Evolutionary conservation across 2,329 filamentous ascomycete species (phyloP).

Genomic region (Apiospora kogelbergensis): DNA sequence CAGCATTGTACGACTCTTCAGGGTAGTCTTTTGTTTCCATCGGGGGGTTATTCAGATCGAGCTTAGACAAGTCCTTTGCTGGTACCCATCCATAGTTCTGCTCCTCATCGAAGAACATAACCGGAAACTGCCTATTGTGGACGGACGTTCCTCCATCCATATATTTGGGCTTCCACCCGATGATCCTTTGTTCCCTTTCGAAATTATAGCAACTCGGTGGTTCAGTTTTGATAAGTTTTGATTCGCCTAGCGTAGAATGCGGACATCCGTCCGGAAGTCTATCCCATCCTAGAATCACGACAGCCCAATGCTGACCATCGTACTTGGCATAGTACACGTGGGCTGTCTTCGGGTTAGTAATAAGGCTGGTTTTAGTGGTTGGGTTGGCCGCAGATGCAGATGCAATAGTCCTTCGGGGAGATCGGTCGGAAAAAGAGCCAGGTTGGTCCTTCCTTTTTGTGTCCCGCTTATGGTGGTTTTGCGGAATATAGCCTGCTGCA

Average conservation of each 20-base stretch:
- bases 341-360: conserved; percentile 29
- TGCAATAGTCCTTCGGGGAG: background rate
- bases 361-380: background rate
- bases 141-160: conserved; percentile 35
- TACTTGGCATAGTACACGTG: conserved; percentile 36
- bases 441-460: background rate
- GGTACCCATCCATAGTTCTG: conserved; percentile 26
- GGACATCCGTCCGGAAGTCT: conserved; percentile 18
- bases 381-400: background rate
- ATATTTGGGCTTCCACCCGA: conserved; percentile 37
- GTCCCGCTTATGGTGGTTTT: background rate
- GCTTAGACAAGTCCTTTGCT: conserved; percentile 20
- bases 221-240: conserved; percentile 11
- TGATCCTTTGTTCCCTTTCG: conserved; percentile 27
- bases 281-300: conserved; percentile 38
- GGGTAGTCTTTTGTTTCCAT: background rate
- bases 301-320: conserved; percentile 31
- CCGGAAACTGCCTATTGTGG: conserved; percentile 36
- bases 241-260: background rate
- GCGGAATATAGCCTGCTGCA: conserved; percentile 29
- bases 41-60: conserved; percentile 11
- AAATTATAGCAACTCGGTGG: conserved; percentile 36
- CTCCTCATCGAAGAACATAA: conserved; percentile 36
- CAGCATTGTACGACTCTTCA: background rate
- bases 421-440: background rate